Evolutionary conservation across 225 moss, liverwort and hornwort genomes (phyloP).

Genomic region (Bryum argenteum): DNA sequence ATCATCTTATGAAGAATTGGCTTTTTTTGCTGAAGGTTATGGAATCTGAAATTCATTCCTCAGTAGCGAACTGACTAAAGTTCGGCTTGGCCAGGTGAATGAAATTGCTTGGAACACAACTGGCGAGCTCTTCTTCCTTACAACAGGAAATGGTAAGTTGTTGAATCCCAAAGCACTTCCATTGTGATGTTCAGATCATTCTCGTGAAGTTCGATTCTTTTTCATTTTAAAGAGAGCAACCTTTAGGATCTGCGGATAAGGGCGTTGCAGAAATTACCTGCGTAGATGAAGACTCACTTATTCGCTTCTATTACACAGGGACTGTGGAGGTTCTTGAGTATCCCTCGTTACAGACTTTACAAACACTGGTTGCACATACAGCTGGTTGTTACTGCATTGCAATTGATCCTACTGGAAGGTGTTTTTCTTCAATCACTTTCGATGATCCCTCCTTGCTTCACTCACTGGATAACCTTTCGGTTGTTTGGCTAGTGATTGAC

Average conservation of each 20-base stretch:
- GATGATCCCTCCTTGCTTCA: conserved; percentile 11
- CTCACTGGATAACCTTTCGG: conserved; percentile 2
- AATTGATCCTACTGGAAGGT: conserved; percentile 99
- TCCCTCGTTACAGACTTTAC: conserved; percentile 91
- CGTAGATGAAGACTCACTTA: conserved; percentile 18
- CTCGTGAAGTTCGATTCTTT: conserved; percentile 1
- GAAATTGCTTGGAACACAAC: conserved; percentile 99
- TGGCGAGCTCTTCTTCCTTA: conserved; percentile 93
- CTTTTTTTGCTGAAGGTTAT: conserved; percentile 11
- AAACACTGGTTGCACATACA: conserved; percentile 90
- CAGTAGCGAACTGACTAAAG: conserved; percentile 27
- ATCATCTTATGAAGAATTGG: not conserved
- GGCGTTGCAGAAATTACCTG: not conserved
- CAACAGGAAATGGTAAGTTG: conserved; percentile 85
- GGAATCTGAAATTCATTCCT: conserved; percentile 2
- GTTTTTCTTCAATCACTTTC: conserved; percentile 35
- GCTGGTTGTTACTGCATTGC: conserved; percentile 99
- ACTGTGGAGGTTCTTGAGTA: conserved; percentile 95
- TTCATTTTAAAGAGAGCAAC: conserved; percentile 2
- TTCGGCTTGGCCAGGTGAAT: conserved; percentile 70
- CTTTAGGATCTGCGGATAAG: conserved; percentile 16
- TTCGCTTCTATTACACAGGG: conserved; percentile 47
- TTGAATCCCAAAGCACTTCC: not conserved
- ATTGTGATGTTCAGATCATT: conserved; percentile 3
- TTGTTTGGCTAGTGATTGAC: conserved; percentile 25